Base-by-base conservation (phyloP, 495 filamentous ascomycete genomes). In the Trichocladium antarcticum region DNA sequence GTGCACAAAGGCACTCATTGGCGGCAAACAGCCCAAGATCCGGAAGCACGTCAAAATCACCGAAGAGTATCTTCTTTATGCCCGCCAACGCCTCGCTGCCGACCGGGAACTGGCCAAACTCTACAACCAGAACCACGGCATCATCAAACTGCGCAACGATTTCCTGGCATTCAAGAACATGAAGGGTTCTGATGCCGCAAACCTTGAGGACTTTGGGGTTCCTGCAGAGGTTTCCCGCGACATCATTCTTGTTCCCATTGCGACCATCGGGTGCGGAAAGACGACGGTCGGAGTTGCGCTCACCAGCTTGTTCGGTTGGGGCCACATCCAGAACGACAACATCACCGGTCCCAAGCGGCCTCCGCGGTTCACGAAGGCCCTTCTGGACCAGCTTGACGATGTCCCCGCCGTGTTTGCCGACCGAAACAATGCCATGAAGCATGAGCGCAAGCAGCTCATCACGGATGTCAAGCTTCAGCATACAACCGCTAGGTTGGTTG, bases 301-400 rank as follows among this genome's bases (percentile, higher is more conserved):
- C 12, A 74, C 70, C 14, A 82, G 87, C 54, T 75, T 98, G 2
- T 98, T 96, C 50, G 79, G 74, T 37, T 98, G 92, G 89, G 90
- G 85, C 24, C 89, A 96, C 63, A 72, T 96, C 34, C 92, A 98
- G 60, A 98, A 98, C 59, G 92, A 98, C 66, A 93, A 97, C 60
- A 90, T 98, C 41, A 76, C 74, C n/a, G 84, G 84, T 44, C 79
- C 81, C 61, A 73, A 73, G 42, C 83, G 87, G 27, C 83, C 85
- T 5, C 74, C 79, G 47, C 71, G 73, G 27, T 96, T 96, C 60
- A 82, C 81, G 8, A 68, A 77, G 17, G 77, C 79, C 14, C 70
- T 90, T 39, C 70, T 77, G 40, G 74, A 78, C 32, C 61, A 72
- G 20, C 68, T 97, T 14, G 64, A 71, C 5, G 64, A 71, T 0